Evolutionary conservation across 306 rosid species (phyloP).

Genomic region (Medicago arabica): DNA sequence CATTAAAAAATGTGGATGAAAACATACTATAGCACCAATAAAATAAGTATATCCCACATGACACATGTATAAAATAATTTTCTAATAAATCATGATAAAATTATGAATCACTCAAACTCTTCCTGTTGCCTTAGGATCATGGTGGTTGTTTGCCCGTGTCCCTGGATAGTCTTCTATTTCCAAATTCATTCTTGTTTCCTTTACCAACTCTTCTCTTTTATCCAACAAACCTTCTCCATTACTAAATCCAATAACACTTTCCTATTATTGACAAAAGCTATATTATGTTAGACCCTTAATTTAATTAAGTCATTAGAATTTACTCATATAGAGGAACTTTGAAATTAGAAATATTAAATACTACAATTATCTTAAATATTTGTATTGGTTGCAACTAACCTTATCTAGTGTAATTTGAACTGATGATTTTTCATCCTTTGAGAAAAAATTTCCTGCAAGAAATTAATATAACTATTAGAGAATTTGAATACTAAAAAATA

Average conservation of each 20-base stretch:
- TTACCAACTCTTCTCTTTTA: slow-evolving; percentile 27
- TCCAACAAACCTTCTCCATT: not conserved
- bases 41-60: slow-evolving; percentile 2
- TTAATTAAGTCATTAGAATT: not conserved
- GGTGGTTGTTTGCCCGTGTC: slow-evolving; percentile 62
- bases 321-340: not conserved
- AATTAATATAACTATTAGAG: not conserved
- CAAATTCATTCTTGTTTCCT: slow-evolving; percentile 48
- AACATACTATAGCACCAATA: not conserved
- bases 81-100: not conserved
- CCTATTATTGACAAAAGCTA: not conserved
- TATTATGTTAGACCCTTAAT: not conserved
- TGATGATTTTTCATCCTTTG: slow-evolving; percentile 27
- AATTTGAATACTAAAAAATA: not conserved
- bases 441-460: slow-evolving; percentile 44
- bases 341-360: not conserved
- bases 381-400: slow-evolving; percentile 13
- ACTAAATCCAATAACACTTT: slow-evolving; percentile 29
- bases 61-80: slow-evolving; percentile 5
- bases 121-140: slow-evolving; percentile 60
- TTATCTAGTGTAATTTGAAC: slow-evolving; percentile 23
- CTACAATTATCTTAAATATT: not conserved
- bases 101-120: slow-evolving; percentile 31
- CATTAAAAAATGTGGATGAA: slow-evolving; percentile 1
- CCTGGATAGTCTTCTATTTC: slow-evolving; percentile 60